Base-by-base conservation (phyloP, 192 early-diverging fungal genomes). In the Umbelopsis isabellina region DNA sequence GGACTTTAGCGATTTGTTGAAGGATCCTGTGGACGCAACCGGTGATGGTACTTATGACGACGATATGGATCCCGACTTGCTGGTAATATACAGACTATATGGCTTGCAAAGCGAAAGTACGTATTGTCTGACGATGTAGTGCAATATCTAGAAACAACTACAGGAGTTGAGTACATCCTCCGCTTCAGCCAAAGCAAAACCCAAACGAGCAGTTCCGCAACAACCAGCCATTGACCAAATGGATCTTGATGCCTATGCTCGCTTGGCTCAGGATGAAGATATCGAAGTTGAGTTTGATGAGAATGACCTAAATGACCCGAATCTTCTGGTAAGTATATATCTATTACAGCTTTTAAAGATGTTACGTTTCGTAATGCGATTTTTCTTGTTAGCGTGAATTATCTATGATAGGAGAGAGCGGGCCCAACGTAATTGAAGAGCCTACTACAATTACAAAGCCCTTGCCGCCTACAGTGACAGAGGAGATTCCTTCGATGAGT, bases 241-340 rank as follows among this genome's bases (percentile, higher is more conserved):
- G 30, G 70, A 80, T 69, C 51, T 72, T 52, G 77, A 81, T 9
- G 46, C 66, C 21, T 69, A 74, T 65, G 66, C 61, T 41, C 51
- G 71, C 20, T 46, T 77, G 15, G 49, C 68, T 5, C 46, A 82
- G 21, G 85, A 85, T 16, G 86, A 90, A 49, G 82, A 85, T 35
- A 72, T 80, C 8, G 85, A 90, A 11, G 83, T 93, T 6, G 86
- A 89, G 16, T 76, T 94, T 45, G 86, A 83, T 9, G 93, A 94
- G 22, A 82, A 84, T 5, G 93, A 94, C 73, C 74, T 91, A 77
- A 89, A 91, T 41, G 91, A 94, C 72, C 93, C 93, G 6, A 77
- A 82, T n/a, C 77, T 94, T 35, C 74, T 94, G 81, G 86, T 84
- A 78, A 66, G 61, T 65, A 66, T 1, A 35, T 41, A n/a, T 11